Base-by-base conservation (phyloP, 1,139 yeast genomes). In the Hyphopichia khmerensis region DNA sequence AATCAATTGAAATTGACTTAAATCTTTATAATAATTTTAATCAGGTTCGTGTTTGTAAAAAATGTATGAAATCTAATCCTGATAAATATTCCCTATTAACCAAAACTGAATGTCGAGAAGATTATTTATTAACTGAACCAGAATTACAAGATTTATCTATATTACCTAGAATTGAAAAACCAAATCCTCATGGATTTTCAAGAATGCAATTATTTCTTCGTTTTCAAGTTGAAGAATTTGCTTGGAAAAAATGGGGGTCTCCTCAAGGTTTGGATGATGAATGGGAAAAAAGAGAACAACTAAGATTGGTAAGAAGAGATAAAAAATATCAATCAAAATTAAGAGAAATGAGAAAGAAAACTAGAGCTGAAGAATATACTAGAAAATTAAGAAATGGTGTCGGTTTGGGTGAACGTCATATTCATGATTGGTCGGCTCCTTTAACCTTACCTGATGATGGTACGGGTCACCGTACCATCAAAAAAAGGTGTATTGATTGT, bases 211-310 rank as follows among this genome's bases (percentile, higher is more conserved):
- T 95, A 42, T 95, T 84, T 62, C 65, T 93, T 39, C 70, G 99
- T 45, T 87, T 82, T 54, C 98, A 95, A 56, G 91, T 93, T 14
- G 99, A 95, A 60, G 89, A 84, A 54, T 87, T 77, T 65, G 96
- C 99, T 0, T 87, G 84, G 69, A 84, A 86, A 59, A 93, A 93
- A 64, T 95, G 99, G 99, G 96, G 95, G 2, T 85, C 95, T 0
- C 77, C 86, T 4, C 96, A 90, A 40, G 89, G 86, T 0, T 65
- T 95, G 33, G 99, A 95, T 60, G 75, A 77, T n/a, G 99, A 95
- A 61, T 95, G 96, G 87, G 88, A 88, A 52, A 66, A 86, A 40
- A 68, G 99, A 33, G 96, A 88, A 60, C 80, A 76, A 39, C 76
- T 79, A 56, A 80, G 88, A 50, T 72, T 87, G 21, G 78, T 80